These are phyloP conservation scores for Cladosporium halotolerans DNA, from an alignment of 2,329 filamentous ascomycete genomes.

Conservation along the genomic window DNA sequence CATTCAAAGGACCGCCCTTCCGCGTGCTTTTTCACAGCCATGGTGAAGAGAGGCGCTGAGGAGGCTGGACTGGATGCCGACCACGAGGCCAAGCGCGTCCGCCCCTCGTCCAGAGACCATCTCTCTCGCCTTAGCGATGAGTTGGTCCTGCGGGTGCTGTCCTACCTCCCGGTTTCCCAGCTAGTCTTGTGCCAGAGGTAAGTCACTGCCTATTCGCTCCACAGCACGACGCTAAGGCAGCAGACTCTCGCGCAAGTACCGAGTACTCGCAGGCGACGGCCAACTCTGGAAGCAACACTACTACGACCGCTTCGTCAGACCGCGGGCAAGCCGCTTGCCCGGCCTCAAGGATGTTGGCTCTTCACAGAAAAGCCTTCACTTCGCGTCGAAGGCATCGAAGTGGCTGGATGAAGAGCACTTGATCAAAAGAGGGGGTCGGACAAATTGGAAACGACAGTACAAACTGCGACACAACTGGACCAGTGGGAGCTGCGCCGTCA, in stretches of 20 bases:
- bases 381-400: constrained; percentile 51
- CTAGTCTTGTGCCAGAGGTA: constrained; percentile 61
- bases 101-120: constrained; percentile 42
- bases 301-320: constrained; percentile 78
- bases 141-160: constrained; percentile 75
- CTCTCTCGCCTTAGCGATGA: constrained; percentile 78
- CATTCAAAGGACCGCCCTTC: neutral
- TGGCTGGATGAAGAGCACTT: constrained; percentile 57
- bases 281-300: constrained; percentile 90
- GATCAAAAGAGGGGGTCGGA: constrained; percentile 45
- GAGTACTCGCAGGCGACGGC: constrained; percentile 66
- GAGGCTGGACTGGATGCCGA: constrained; percentile 7
- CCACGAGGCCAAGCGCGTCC: constrained; percentile 3
- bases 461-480: constrained; percentile 88
- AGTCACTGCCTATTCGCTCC: constrained; percentile 8
- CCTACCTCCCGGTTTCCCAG: constrained; percentile 62
- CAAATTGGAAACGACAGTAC: constrained; percentile 85
- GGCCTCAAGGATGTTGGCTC: constrained; percentile 47
- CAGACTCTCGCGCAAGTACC: constrained; percentile 70
- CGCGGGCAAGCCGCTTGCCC: constrained; percentile 69
- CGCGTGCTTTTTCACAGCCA: neutral
- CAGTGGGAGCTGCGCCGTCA: constrained; percentile 70
- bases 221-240: constrained; percentile 35
- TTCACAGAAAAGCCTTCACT: constrained; percentile 37
- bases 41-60: constrained; percentile 13